Evolutionary conservation across 2,329 filamentous ascomycete genomes (phyloP).

Genomic region (Biscogniauxia marginata): DNA sequence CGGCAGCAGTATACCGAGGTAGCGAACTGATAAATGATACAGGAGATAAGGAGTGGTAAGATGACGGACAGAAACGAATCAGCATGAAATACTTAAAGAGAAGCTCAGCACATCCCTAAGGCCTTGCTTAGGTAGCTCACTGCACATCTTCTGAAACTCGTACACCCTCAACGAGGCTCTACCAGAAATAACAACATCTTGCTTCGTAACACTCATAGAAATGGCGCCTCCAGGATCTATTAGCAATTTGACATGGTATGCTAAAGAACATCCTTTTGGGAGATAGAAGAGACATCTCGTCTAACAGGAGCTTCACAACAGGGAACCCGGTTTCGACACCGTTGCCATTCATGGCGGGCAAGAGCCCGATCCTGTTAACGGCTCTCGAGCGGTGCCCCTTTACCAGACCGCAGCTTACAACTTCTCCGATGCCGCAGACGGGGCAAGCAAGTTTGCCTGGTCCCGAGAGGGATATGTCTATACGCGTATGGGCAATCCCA

Average conservation of each 20-base stretch:
- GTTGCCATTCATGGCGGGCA: slow-evolving; percentile 33
- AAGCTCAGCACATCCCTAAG: too few relatives aligned
- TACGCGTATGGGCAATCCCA: slow-evolving; percentile 39
- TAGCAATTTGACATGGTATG: slow-evolving; percentile 33
- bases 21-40: background rate
- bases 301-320: slow-evolving; percentile 17
- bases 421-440: slow-evolving; percentile 38
- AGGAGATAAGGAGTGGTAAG: background rate
- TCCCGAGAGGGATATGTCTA: slow-evolving; percentile 39
- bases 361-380: slow-evolving; percentile 33
- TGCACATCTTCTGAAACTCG: background rate
- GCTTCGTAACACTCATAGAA: background rate
- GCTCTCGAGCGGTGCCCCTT: slow-evolving; percentile 30
- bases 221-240: slow-evolving; percentile 35
- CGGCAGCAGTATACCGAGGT: background rate
- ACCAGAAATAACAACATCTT: background rate
- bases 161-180: background rate
- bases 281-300: slow-evolving; percentile 2
- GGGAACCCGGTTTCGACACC: slow-evolving; percentile 31
- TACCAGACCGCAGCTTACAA: slow-evolving; percentile 33
- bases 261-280: background rate
- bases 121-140: background rate
- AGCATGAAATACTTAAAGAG: background rate
- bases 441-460: slow-evolving; percentile 37
- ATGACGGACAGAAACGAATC: background rate